Evolutionary conservation across 1,139 yeast species (phyloP).

Genomic region (Geotrichum citri-aurantii): DNA sequence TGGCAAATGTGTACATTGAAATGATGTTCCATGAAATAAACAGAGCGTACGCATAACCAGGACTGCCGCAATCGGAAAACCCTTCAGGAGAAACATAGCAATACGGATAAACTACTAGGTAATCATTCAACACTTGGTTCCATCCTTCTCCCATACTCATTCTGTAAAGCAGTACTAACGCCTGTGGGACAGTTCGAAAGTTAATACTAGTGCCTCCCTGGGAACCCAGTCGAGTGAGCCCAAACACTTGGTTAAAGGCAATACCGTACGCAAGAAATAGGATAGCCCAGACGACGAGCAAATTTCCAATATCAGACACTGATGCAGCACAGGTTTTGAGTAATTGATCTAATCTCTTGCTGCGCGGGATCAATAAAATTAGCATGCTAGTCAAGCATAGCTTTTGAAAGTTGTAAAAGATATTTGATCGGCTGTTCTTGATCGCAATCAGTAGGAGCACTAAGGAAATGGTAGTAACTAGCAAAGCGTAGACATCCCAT

Average conservation of each 20-base stretch:
- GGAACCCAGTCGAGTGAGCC: constrained; percentile 73
- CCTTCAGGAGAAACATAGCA: constrained; percentile 44
- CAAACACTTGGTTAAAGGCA: constrained; percentile 89
- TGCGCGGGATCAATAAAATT: constrained; percentile 67
- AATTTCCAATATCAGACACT: constrained; percentile 61
- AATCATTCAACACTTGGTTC: constrained; percentile 79
- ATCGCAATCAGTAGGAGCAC: constrained; percentile 19
- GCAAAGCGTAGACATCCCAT: constrained; percentile 60
- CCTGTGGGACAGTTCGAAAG: constrained; percentile 78
- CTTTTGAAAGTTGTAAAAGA: constrained; percentile 32
- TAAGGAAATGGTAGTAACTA: constrained; percentile 39
- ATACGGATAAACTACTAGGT: constrained; percentile 56
- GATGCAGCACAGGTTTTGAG: constrained; percentile 80
- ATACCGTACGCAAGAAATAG: constrained; percentile 82
- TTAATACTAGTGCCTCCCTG: constrained; percentile 70
- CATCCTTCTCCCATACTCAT: constrained; percentile 96
- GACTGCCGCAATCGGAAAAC: constrained; percentile 76
- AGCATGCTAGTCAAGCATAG: constrained; percentile 43
- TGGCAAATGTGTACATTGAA: constrained; percentile 91
- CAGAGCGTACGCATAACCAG: constrained; percentile 64
- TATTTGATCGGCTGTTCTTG: neutral
- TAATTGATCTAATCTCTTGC: constrained; percentile 68
- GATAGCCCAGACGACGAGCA: constrained; percentile 80
- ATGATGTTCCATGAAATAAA: constrained; percentile 85
- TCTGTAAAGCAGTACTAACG: constrained; percentile 70